Base-by-base conservation (phyloP, 2,329 filamentous ascomycete species). In the Botrytis byssoidea region DNA sequence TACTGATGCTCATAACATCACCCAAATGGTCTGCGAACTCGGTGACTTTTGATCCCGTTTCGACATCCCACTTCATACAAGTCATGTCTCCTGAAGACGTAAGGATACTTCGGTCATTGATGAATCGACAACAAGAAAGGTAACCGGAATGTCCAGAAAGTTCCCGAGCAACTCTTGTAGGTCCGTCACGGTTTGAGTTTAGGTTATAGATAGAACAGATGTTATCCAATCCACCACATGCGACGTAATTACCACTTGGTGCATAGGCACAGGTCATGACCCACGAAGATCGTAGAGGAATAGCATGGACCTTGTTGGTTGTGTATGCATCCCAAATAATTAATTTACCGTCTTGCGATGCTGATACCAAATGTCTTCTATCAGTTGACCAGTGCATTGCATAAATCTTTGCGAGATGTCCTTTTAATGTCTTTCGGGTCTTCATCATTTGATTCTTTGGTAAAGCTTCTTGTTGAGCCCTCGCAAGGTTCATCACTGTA, bases 381-480 rank as follows among this genome's bases (percentile, higher is more conserved):
- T 99, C 96, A 77, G 96, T 99, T 48, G 96, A 98, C 96, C 96
- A 99, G 87, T 99, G 96, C 96, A 99, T 99, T 80, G 96, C 96
- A 84, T 99, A 99, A 81, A 99, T 99, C 87, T 99, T 99, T 80
- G 96, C 96, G 78, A 99, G 86, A 88, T 99, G 96, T 78, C 96
- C 96, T 87, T 98, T 98, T 78, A 99, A 88, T 69, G 95, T 98
- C 81, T 94, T 93, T 87, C 97, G 96, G 77, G 95, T 93, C 88
- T 96, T 97, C 96, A 99, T 98, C 82, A 95, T 89, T 82, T 90
- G 88, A 84, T 97, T 96, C 84, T 93, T 92, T 77, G 95, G 94
- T 80, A 99, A 90, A 78, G 93, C 88, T 83, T 98, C 96, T 84
- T 97, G 95, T 78, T 95, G 92, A 85, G 95, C 93, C 83, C 94